Percentiles rank a stretch among this genome's conserved stretches.
Conservation (phyloP, 176 grass and related monocot genomes). For the Otatea glauca region DNA sequence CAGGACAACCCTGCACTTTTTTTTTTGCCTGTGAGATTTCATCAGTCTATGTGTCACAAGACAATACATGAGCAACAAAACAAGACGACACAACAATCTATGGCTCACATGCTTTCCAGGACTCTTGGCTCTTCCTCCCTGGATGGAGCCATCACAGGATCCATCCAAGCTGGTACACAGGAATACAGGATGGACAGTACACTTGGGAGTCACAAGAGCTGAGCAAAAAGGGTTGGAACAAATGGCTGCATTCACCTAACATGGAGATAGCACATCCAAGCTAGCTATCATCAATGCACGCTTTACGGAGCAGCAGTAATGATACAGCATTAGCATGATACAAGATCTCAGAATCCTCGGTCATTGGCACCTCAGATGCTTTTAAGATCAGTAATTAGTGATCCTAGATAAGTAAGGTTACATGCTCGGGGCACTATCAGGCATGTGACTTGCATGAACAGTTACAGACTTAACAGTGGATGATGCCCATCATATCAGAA, state of each 20-base stretch:
- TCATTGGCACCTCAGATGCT: conserved; percentile 25
- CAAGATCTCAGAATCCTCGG: conserved; percentile 52
- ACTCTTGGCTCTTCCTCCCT: conserved; percentile 48
- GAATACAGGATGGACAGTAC: conserved; percentile 30
- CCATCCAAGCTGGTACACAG: conserved; percentile 31
- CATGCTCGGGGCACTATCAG: conserved; percentile 25
- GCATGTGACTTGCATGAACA: conserved; percentile 34
- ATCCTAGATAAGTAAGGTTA: conserved; percentile 40
- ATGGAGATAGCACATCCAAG: neutral
- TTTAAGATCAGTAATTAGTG: conserved; percentile 63
- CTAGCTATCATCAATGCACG: conserved; percentile 1
- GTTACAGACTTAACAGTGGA: conserved; percentile 29
- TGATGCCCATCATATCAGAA: conserved; percentile 19
- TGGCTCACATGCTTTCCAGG: conserved; percentile 57
- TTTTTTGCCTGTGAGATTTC: conserved; percentile 31
- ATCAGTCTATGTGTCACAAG: conserved; percentile 36
- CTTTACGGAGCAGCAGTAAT: conserved; percentile 27
- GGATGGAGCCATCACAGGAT: conserved; percentile 34
- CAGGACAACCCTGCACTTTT: conserved; percentile 23
- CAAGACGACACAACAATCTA: conserved; percentile 35
- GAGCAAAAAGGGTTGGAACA: conserved; percentile 20
- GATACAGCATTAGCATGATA: conserved; percentile 42
- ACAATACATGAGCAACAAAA: conserved; percentile 17
- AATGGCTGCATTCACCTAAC: conserved; percentile 43
- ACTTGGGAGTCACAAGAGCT: conserved; percentile 48